A percentile compares a stretch with the other conserved stretches of the same genome.
These are phyloP conservation scores for Suhomyces panamericanus DNA, from an alignment of 1,139 yeast species.

Conservation along the genomic window DNA sequence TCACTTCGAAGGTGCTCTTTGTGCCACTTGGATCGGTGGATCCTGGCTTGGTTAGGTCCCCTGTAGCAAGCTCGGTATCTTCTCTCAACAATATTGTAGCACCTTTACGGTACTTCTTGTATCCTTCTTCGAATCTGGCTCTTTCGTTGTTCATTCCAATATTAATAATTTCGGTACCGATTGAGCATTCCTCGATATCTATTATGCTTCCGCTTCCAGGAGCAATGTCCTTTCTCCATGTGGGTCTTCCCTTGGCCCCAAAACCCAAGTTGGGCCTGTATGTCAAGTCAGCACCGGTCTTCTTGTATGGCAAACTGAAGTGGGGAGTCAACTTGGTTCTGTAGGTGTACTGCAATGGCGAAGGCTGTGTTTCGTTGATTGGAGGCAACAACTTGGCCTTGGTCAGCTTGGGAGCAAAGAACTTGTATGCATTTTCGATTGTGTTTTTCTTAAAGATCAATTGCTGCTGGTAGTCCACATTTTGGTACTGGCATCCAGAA, in stretches of 20 bases:
- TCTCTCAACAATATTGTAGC: constrained; percentile 88
- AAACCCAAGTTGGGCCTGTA: constrained; percentile 79
- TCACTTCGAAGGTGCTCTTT: constrained; percentile 29
- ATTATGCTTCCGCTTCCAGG: constrained; percentile 52
- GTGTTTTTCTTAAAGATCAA: constrained; percentile 70
- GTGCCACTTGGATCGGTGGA: constrained; percentile 42
- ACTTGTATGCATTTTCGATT: constrained; percentile 77
- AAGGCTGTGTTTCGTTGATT: constrained; percentile 66
- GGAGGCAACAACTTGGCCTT: constrained; percentile 47
- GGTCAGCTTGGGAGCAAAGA: constrained; percentile 56
- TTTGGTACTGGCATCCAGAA: constrained; percentile 92
- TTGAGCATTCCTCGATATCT: constrained; percentile 91
- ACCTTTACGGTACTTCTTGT: constrained; percentile 67
- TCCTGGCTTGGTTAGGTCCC: constrained; percentile 31
- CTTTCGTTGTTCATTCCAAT: constrained; percentile 76
- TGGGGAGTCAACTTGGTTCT: constrained; percentile 96
- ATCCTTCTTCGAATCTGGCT: constrained; percentile 47
- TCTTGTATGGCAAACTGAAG: constrained; percentile 74
- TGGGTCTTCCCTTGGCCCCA: constrained; percentile 78
- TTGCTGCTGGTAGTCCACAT: constrained; percentile 70
- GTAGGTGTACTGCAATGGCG: constrained; percentile 76
- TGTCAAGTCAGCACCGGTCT: constrained; percentile 33
- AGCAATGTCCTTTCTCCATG: constrained; percentile 54
- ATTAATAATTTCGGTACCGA: constrained; percentile 81
- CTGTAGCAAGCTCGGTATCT: constrained; percentile 47